phyloP scores from a whole-genome alignment of 2,329 filamentous ascomycete genomes.

The Penicillium sp. region DNA sequence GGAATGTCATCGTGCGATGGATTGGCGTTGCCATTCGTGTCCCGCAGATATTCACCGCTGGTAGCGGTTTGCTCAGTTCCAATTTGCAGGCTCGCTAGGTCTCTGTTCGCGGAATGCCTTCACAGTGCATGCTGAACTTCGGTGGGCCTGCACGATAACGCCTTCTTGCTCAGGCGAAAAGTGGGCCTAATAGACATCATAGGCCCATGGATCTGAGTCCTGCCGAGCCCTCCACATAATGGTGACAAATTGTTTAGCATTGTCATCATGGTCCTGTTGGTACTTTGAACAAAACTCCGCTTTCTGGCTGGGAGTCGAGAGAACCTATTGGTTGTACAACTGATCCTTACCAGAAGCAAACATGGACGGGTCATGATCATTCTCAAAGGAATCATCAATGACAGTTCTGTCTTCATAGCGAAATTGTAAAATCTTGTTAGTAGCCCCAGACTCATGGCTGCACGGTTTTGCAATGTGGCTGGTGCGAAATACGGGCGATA shows the following conservation, averaged over 20 bases:
- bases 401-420: background rate
- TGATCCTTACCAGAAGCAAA: background rate
- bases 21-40: background rate
- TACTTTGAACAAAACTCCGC: background rate
- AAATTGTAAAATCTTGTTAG: background rate
- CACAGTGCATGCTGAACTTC: background rate
- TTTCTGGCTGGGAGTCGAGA: background rate
- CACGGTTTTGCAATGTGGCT: background rate
- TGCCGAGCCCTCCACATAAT: background rate
- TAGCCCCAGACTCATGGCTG: background rate
- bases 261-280: background rate
- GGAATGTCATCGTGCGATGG: conserved; percentile 14
- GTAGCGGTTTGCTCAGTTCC: background rate
- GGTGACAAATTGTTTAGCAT: background rate
- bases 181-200: background rate
- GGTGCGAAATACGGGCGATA: background rate
- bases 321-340: background rate
- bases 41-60: background rate
- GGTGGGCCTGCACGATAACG: background rate
- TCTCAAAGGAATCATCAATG: background rate
- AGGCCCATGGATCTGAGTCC: background rate
- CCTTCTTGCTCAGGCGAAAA: background rate
- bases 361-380: background rate
- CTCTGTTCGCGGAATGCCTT: background rate
- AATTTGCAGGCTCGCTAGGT: background rate